Conservation (phyloP, 768 basidiomycete species). For the Lactifluus rugatus region DNA sequence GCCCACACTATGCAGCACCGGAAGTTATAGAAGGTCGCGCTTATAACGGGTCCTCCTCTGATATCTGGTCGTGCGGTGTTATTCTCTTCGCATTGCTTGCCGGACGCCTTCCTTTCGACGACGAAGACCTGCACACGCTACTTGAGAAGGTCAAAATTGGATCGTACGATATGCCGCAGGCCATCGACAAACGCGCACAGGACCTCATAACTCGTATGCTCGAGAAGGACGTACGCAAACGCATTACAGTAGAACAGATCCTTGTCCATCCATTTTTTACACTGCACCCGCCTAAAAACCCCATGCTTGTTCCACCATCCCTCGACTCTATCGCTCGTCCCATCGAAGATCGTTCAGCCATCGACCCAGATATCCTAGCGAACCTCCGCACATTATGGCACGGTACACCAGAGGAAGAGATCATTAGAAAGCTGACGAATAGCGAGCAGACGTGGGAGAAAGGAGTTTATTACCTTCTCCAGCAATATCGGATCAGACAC, state of each 20-base stretch:
- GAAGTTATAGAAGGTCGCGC: slow-evolving; percentile 77
- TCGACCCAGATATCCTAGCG: slow-evolving; percentile 84
- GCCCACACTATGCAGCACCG: slow-evolving; percentile 91
- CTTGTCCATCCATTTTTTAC: slow-evolving; percentile 71
- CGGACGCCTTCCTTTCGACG: slow-evolving; percentile 87
- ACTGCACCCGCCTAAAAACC: slow-evolving; percentile 39
- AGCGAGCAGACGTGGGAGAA: slow-evolving; percentile 85
- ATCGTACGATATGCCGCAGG: slow-evolving; percentile 60
- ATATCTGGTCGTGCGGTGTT: slow-evolving; percentile 96
- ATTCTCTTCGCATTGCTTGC: slow-evolving; percentile 85
- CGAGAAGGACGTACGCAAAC: slow-evolving; percentile 54
- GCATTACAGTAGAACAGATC: slow-evolving; percentile 80
- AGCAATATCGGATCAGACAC: slow-evolving; percentile 68
- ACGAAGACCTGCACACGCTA: slow-evolving; percentile 70
- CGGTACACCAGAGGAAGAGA: slow-evolving; percentile 61
- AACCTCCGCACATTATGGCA: slow-evolving; percentile 93
- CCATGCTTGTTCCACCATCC: slow-evolving; percentile 40
- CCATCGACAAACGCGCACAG: slow-evolving; percentile 59
- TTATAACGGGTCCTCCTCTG: slow-evolving; percentile 81
- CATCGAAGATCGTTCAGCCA: slow-evolving; percentile 47
- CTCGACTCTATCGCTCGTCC: slow-evolving; percentile 63
- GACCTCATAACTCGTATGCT: slow-evolving; percentile 79
- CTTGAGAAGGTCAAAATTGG: slow-evolving; percentile 74
- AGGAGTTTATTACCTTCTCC: slow-evolving; percentile 86
- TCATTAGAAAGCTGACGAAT: slow-evolving; percentile 57